A percentile compares a stretch with the other conserved stretches of the same genome.
Conservation (phyloP, 2,329 filamentous ascomycete species). For the Alternaria viburni region DNA sequence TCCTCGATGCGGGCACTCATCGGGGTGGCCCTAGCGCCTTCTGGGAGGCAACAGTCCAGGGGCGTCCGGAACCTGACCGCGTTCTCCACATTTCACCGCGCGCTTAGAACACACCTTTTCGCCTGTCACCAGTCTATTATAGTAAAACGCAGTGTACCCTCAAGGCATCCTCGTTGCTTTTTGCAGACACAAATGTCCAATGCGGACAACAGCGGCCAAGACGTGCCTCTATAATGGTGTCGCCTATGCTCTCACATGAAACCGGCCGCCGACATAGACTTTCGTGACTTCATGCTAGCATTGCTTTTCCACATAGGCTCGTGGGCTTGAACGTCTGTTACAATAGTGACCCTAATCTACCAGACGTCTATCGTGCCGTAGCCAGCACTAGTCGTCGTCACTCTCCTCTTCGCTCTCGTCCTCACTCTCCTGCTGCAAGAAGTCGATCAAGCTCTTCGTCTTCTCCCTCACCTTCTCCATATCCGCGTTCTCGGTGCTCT, state of each 20-base stretch:
- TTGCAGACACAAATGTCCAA: background rate
- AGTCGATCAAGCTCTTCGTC: slow-evolving; percentile 78
- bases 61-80: slow-evolving; percentile 5
- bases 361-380: background rate
- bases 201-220: background rate
- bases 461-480: slow-evolving; percentile 75
- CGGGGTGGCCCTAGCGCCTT: slow-evolving; percentile 5
- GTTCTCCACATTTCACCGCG: slow-evolving; percentile 4
- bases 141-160: background rate
- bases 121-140: background rate
- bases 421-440: slow-evolving; percentile 77
- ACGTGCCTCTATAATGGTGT: background rate
- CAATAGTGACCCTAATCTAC: background rate
- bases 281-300: background rate
- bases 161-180: background rate
- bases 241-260: background rate
- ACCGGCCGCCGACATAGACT: background rate
- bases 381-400: slow-evolving; percentile 55
- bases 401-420: slow-evolving; percentile 69
- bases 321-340: slow-evolving; percentile 11
- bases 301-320: background rate
- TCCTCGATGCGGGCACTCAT: slow-evolving; percentile 11
- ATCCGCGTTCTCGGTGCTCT: slow-evolving; percentile 69
- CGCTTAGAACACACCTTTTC: background rate
- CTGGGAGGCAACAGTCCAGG: slow-evolving; percentile 5